Evolutionary conservation across 2,329 filamentous ascomycete genomes (phyloP), one percentile per base, ranked within the genome.

Genomic region (Monosporascus sp.): DNA sequence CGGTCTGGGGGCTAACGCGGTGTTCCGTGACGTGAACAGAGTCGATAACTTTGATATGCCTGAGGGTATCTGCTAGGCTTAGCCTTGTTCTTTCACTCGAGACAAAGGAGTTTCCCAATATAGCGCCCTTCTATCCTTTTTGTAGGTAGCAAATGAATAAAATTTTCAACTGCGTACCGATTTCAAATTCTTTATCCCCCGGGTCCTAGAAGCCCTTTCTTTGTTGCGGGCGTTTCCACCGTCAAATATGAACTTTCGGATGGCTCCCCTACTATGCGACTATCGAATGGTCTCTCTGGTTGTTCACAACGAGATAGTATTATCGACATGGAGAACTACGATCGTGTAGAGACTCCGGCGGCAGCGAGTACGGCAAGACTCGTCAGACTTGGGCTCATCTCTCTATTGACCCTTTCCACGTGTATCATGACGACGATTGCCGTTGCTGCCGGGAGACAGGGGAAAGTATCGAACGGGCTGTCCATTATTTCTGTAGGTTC

Each of bases 1-100:
- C 47, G 80, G 80, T n/a, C 64, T 83, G 3, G 80, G 80, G 37
- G 52, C 58, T 0, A 63, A 64, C 14, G 74, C 74, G 5, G 60
- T 46, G 40, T 72, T 48, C 37, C 17, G 5, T 19, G 51, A 41
- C 9, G 41, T 2, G 14, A 19, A 41, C 16, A 45, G 45, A 7
- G 31, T 37, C 2, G 51, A 52, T 20, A 45, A 52, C 31, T 52
- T 52, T 22, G 45, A 48, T 17, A 16, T 52, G 16, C 51, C 51
- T 49, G 24, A 52, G 27, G 51, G 51, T 14, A 7, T 26, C 22
- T 51, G 49, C 26, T 46, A 46, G 5, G 31, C 11, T 5, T 35
- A 35, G 9, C 31, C 4, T 24, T 5, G 9, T 43, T 24, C 40
- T 43, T 43, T 43, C 9, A 14, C 11, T 35, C 31, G 31, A 35